A percentile compares a stretch with the other conserved stretches of the same genome.
phyloP scores from a whole-genome alignment of 768 basidiomycete species.

The Collybiopsis confluens region DNA sequence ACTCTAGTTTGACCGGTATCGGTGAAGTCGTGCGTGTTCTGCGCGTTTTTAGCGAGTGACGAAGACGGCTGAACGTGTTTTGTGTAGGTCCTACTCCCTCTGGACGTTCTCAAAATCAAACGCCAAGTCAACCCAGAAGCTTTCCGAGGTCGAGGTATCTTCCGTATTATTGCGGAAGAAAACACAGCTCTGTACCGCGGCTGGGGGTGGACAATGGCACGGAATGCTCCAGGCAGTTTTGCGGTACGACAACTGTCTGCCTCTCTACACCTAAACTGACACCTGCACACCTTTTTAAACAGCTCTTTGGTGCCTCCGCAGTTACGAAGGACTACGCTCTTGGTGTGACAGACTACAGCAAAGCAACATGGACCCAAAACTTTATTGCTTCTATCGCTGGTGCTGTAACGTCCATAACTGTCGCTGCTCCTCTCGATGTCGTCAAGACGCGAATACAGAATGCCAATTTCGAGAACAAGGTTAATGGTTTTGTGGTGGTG shows the following conservation, averaged over 20 bases:
- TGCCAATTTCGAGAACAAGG: constrained; percentile 90
- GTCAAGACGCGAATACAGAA: constrained; percentile 99
- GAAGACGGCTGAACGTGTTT: background rate
- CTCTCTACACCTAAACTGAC: background rate
- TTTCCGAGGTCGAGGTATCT: constrained; percentile 87
- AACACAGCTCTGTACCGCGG: constrained; percentile 91
- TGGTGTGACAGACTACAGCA: constrained; percentile 82
- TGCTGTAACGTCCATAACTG: constrained; percentile 91
- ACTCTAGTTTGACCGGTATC: constrained; percentile 66
- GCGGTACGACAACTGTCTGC: constrained; percentile 55
- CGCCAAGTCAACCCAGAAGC: constrained; percentile 98
- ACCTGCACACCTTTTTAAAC: background rate
- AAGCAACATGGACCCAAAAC: constrained; percentile 97
- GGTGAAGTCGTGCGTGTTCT: constrained; percentile 80
- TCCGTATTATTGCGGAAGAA: constrained; percentile 90
- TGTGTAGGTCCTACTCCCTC: constrained; percentile 78
- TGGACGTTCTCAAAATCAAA: constrained; percentile 98
- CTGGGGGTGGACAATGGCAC: constrained; percentile 98
- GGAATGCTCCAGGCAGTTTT: constrained; percentile 94
- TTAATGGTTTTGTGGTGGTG: constrained; percentile 74
- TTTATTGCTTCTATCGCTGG: constrained; percentile 94
- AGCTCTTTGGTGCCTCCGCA: constrained; percentile 98
- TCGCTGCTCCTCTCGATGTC: constrained; percentile 93
- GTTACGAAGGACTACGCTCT: constrained; percentile 92
- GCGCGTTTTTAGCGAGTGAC: background rate